Evolutionary conservation across 2,329 filamentous ascomycete species (phyloP), one percentile per base, ranked within the genome.

Genomic region (Fusarium keratoplasticum): DNA sequence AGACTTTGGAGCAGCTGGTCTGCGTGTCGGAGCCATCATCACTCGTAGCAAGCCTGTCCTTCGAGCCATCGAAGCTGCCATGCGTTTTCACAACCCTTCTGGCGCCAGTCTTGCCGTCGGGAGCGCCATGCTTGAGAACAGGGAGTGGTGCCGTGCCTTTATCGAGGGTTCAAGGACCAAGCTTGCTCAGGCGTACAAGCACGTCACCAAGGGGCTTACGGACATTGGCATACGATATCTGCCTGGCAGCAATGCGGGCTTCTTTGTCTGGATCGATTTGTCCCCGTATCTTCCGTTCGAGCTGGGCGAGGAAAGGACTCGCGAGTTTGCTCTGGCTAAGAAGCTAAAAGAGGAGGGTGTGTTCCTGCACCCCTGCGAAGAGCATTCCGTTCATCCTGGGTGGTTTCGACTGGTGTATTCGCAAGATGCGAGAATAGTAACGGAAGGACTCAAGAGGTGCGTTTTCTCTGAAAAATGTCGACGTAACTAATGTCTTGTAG

Each of bases 191-290:
- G 81, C 83, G 0, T 85, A 88, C 64, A 74, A 74, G 6, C 83
- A 84, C 44, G 81, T 83, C 1, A 85, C 82, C 0, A 52, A 71
- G 1, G 80, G 79, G 6, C 79, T 90, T 18, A 72, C 78, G 10
- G 77, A 80, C 3, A 80, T 86, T 9, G 82, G 83, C 2, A 84
- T 90, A 5, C 73, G 80, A 5, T 89, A 87, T 67, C 59, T 84
- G n/a, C 60, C 67, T 1, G 80, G 80, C 81, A 83, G 82, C n/a
- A 90, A 90, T 69, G 89, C 89, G 0, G 89, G 87, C 0, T 89
- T 90, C 74, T 91, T 91, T 74, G 70, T 91, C 3, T 90, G 86
- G 83, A 78, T 89, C 3, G 84, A 90, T 75, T 74, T 91, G 18
- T 84, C 84, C 1, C 82, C 83, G 0, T 86, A 83, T 66, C 75